Evolutionary conservation across 306 rosid genomes (phyloP), one percentile per base, ranked within the genome.

Genomic region (Vigna nakashimae): DNA sequence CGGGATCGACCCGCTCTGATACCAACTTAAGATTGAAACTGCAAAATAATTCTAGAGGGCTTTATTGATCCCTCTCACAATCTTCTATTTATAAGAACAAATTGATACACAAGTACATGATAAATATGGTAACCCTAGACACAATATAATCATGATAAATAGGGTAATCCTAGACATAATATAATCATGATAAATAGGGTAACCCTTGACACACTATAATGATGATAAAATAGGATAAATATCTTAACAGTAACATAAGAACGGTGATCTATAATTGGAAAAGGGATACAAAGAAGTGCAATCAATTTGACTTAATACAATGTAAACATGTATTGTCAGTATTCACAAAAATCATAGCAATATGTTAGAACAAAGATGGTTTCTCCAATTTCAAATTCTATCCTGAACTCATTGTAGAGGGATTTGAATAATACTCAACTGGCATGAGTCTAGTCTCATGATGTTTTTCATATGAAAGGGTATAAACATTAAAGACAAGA

Each of bases 341-440:
- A 10, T 77, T 30, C 28, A 56, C 68, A 77, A 3, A 66, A 7
- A n/a, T 65, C 32, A 42, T 18, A 32, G 49, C 18, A 26, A 79
- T 3, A 60, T 59, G 45, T 34, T 34, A 22, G 17, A 60, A 13
- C 22, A 70, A 59, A 79, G 20, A 49, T 62, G 34, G 5, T 3
- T 30, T 30, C 5, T 30, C 56, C 34, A 30, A 9, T 14, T 34
- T 79, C 58, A 70, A 49, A 71, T 5, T 30, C 14, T 18, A 64
- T 20, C 50, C 14, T 3, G 11, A 40, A 72, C n/a, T 60, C 62
- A 57, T 46, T 73, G 14, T 68, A 73, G 60, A 60, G 12, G 20
- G 45, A 11, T 34, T 69, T n/a, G 50, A 57, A 36, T 79, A 38
- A 53, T 65, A 43, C 50, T 28, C 15, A 51, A 53, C 9, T 5